Evolutionary conservation across 225 moss, liverwort and hornwort species (phyloP).

Genomic region (Marchantia paleacea): DNA sequence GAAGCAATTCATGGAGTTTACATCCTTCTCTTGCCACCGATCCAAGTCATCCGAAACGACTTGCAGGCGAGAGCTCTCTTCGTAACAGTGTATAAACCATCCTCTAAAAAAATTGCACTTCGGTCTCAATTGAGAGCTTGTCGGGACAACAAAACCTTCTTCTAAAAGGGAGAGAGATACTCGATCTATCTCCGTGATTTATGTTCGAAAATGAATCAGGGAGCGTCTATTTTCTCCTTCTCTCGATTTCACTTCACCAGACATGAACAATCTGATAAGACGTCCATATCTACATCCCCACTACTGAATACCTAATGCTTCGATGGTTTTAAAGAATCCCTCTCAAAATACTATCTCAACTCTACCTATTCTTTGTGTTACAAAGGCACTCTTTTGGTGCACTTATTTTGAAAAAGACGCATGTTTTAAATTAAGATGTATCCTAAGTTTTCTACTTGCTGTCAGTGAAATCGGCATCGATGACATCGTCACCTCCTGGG

Average conservation of each 20-base stretch:
- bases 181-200: background rate
- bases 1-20: background rate
- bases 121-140: background rate
- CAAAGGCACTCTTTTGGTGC: slow-evolving; percentile 6
- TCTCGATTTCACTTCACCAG: background rate
- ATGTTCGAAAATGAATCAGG: no score
- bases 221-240: background rate
- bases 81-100: slow-evolving; percentile 6
- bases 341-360: slow-evolving; percentile 11
- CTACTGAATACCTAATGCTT: slow-evolving; percentile 8
- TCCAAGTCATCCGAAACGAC: background rate
- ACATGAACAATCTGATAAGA: background rate
- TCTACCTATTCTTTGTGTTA: slow-evolving; percentile 16
- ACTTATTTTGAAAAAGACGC: slow-evolving; percentile 13
- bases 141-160: background rate
- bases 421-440: background rate
- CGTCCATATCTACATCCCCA: background rate
- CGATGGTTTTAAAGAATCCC: slow-evolving; percentile 13
- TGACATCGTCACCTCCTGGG: slow-evolving; percentile 40
- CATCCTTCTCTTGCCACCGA: background rate
- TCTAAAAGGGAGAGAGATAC: background rate
- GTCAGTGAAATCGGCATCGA: slow-evolving; percentile 75
- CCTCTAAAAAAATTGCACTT: slow-evolving; percentile 17
- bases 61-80: background rate
- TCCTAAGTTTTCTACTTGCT: slow-evolving; percentile 53